Base-by-base conservation (phyloP, 2,329 filamentous ascomycete genomes). In the Achaetomium macrosporum region DNA sequence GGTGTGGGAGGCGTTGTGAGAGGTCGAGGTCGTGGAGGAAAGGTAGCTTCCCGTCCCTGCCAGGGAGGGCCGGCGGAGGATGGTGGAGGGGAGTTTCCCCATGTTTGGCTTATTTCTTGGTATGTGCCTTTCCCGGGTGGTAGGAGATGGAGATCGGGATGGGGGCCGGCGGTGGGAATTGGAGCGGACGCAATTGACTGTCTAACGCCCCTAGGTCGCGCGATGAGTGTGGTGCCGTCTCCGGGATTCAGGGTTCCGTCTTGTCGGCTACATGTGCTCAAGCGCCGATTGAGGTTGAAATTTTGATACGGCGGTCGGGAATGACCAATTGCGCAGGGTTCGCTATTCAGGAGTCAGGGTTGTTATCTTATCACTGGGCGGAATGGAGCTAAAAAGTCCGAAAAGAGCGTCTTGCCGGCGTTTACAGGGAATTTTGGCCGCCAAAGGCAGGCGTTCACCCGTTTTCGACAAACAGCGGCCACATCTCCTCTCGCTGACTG, bases 61-160 rank as follows among this genome's bases (percentile, higher is more conserved):
- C 33, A 58, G 51, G 42, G 56, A 59, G 39, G 58, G 66, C 57
- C 49, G 59, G 55, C 57, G 60, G 56, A 65, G 64, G 62, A 68
- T 56, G 60, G 64, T 55, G 52, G 56, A 52, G 40, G 69, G 62
- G 57, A 70, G 64, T 57, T 64, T 65, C 51, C 64, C 59, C 40
- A 64, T 64, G 65, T 68, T 69, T 59, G 57, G 60, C 49, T 47
- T 15, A 7, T 25, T 7, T 7, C 7, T 25, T 25, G 4, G 25
- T 25, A 25, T 25, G 25, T 7, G 25, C 25, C 25, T 25, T 7
- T 25, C 25, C 25, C 25, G 25, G 25, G 7, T 25, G 4, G 25
- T 25, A 7, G 25, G 25, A 25, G 37, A 33, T 3, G n/a, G n/a
- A n/a, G 35, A 25, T 3, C 11, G 3, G 16, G 29, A 25, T 20